phyloP scores from a whole-genome alignment of 2,329 filamentous ascomycete species.

The Canariomyces notabilis region DNA sequence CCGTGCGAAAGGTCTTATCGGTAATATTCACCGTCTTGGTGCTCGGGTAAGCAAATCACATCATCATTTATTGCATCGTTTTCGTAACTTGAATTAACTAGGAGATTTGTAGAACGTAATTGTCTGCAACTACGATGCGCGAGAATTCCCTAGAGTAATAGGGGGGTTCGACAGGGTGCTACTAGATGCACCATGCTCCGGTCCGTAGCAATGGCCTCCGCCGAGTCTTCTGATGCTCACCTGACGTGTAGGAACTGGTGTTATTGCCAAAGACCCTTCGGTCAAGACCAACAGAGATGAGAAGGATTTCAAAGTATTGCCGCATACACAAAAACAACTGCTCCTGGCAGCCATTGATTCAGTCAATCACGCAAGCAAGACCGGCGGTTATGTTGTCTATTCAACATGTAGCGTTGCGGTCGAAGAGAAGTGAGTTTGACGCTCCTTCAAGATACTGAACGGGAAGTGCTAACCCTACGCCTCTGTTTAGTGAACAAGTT shows the following conservation, averaged over 20 bases:
- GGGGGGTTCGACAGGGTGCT: conserved; percentile 93
- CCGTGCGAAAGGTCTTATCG: conserved; percentile 93
- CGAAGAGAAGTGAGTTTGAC: conserved; percentile 58
- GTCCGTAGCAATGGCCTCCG: background rate
- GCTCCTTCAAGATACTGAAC: background rate
- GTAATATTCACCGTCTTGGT: conserved; percentile 93
- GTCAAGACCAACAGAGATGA: conserved; percentile 99
- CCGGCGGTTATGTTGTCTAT: conserved; percentile 92
- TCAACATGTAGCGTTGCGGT: conserved; percentile 93
- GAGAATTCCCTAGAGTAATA: conserved; percentile 89
- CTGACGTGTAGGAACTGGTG: conserved; percentile 62
- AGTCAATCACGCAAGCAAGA: conserved; percentile 84
- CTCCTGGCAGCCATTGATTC: conserved; percentile 91
- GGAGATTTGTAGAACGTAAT: conserved; percentile 62
- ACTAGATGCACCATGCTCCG: conserved; percentile 91
- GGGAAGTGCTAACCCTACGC: conserved; percentile 2
- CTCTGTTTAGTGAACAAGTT: conserved; percentile 22
- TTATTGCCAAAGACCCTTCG: conserved; percentile 93
- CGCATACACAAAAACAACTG: conserved; percentile 92
- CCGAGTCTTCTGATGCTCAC: background rate
- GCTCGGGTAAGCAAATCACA: conserved; percentile 51
- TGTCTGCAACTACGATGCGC: conserved; percentile 91
- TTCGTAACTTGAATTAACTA: conserved; percentile 2
- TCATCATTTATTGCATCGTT: background rate
- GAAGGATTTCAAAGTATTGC: conserved; percentile 86